Percentiles rank a stretch among this genome's conserved stretches.
Conservation (phyloP, 139 green algal genomes). For the Desmodesmus armatus region DNA sequence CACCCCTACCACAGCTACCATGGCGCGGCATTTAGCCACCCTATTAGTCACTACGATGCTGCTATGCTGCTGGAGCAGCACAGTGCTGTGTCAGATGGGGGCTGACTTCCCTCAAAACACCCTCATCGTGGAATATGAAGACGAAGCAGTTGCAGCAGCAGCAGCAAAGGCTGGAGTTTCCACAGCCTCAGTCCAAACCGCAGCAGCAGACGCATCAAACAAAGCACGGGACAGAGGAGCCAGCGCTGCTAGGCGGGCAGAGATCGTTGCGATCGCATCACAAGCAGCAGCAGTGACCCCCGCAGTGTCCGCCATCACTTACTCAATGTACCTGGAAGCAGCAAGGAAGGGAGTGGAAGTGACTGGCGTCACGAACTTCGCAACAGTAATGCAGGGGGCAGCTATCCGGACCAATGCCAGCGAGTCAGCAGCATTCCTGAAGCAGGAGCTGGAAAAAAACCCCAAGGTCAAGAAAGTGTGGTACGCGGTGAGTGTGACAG, state of each 20-base stretch:
- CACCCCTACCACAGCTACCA: too few species aligned
- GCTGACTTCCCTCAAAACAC: too few species aligned
- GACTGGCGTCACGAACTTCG: neutral
- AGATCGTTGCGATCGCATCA: neutral
- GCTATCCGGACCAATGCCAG: neutral
- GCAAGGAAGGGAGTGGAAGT: neutral
- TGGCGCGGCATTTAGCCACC: too few species aligned
- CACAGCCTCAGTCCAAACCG: too few species aligned
- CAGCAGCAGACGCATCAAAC: too few species aligned
- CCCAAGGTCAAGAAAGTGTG: neutral
- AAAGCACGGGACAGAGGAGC: neutral
- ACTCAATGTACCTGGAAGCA: neutral
- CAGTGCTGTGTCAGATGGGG: too few species aligned
- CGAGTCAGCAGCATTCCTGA: neutral
- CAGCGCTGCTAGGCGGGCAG: neutral
- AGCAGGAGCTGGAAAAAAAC: neutral
- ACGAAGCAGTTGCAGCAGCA: too few species aligned
- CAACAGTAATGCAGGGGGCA: neutral
- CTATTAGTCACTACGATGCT: too few species aligned
- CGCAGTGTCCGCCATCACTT: neutral
- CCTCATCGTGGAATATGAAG: too few species aligned
- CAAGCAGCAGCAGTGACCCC: neutral
- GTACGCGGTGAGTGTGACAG: neutral
- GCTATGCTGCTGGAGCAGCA: too few species aligned
- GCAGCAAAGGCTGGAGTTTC: too few species aligned